Evolutionary conservation across 179 eudicot species (phyloP), one percentile per base, ranked within the genome.

Genomic region (Spergularia azorica): DNA sequence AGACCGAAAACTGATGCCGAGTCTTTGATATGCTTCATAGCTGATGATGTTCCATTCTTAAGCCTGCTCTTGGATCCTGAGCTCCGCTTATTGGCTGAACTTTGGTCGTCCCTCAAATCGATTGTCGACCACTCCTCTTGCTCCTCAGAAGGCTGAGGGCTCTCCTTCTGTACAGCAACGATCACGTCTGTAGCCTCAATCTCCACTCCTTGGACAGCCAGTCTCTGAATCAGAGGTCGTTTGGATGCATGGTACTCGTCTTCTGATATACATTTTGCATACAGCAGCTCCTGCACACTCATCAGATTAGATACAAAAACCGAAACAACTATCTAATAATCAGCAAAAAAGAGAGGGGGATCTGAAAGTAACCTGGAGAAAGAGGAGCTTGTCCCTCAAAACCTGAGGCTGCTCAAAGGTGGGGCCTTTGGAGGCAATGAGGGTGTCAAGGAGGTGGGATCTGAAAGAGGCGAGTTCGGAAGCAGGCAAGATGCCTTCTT

Each of bases 221-320:
- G 83, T 74, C 97, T 86, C 81, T 95, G 92, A 48, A 95, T 83
- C 67, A 95, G 71, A 26, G 98, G 95, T 83, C 90, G 85, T 73
- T 95, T 91, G 0, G 97, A 89, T 43, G 92, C 84, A 69, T 91
- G 98, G 72, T 95, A 95, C 83, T 95, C 98, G 6, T 93, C 98
- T 64, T 84, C 89, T 38, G 96, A 76, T 81, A 95, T 95, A 80
- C 97, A 92, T 73, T 93, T 88, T 56, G 95, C 93, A 83, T 90
- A 83, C 59, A 93, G 41, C 17, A 95, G 84, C 82, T 95, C 98
- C 97, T 95, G 18, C 51, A 17, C 59, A 16, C 38, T 15, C 74
- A 63, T 14, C 55, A 73, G 15, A 32, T 38, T 14, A 63, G 48
- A 57, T 43, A 41, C 0, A 20, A 11, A 32, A 67, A 6, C 7